Evolutionary conservation across 2,329 filamentous ascomycete genomes (phyloP).

Genomic region (Graphilbum ipis-grandicollis): DNA sequence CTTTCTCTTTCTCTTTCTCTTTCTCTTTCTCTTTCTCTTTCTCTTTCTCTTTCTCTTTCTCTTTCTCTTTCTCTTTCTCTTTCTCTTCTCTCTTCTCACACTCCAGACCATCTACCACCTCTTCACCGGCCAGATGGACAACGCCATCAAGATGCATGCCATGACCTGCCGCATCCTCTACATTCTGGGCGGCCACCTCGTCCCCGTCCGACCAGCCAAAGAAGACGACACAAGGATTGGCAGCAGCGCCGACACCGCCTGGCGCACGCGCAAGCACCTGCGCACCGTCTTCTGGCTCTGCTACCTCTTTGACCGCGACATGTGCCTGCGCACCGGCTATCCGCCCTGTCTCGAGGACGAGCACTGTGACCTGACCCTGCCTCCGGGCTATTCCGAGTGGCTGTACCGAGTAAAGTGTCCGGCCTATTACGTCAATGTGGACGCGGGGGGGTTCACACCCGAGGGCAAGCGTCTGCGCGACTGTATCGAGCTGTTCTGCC

Average conservation of each 20-base stretch:
- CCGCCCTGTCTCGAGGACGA: slow-evolving; percentile 31
- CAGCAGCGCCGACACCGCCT: neutral
- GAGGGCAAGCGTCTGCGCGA: too few relatives aligned
- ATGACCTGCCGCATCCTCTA: slow-evolving; percentile 29
- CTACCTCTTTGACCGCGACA: slow-evolving; percentile 38
- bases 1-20: neutral
- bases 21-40: neutral
- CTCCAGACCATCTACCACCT: slow-evolving; percentile 7
- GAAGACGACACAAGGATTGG: neutral
- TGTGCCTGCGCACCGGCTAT: slow-evolving; percentile 32
- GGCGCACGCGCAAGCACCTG: slow-evolving; percentile 16
- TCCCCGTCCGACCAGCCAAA: neutral
- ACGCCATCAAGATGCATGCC: slow-evolving; percentile 24
- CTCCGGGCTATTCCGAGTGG: slow-evolving; percentile 8
- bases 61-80: neutral
- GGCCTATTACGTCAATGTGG: neutral
- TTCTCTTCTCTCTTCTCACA: too few relatives aligned
- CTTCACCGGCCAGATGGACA: slow-evolving; percentile 27
- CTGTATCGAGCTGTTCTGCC: slow-evolving; percentile 11
- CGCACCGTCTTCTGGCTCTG: slow-evolving; percentile 35
- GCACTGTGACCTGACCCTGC: slow-evolving; percentile 33
- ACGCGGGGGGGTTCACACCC: too few relatives aligned
- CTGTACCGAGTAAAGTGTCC: neutral
- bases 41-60: neutral
- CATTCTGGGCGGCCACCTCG: slow-evolving; percentile 21